phyloP scores from a whole-genome alignment of 306 rosid species.

The Cercis canadensis region DNA sequence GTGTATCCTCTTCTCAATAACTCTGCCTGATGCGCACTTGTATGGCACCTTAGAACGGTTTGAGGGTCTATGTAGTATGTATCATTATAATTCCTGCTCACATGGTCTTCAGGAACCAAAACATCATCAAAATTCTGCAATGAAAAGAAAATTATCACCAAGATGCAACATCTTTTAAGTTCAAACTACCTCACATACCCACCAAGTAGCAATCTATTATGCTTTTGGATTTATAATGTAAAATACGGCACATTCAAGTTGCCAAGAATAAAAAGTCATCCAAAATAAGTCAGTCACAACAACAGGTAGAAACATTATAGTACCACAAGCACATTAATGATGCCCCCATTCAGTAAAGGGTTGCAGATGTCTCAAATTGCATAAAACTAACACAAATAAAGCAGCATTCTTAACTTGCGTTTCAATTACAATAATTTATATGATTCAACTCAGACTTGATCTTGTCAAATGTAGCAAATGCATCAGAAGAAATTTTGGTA shows the following conservation, averaged over 20 bases:
- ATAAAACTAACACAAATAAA: neutral
- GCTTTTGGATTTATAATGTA: neutral
- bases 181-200: conserved; percentile 21
- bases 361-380: neutral
- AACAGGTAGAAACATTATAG: neutral
- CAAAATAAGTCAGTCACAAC: conserved; percentile 18
- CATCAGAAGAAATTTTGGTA: neutral
- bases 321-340: neutral
- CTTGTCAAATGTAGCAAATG: neutral
- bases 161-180: conserved; percentile 13
- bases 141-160: conserved; percentile 35
- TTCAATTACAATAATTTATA: conserved; percentile 8
- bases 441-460: conserved; percentile 5
- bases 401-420: neutral
- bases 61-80: conserved; percentile 82
- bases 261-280: neutral
- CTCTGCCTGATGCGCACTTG: conserved; percentile 98
- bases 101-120: conserved; percentile 94
- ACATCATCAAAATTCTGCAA: conserved; percentile 98
- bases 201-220: conserved; percentile 9
- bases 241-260: neutral
- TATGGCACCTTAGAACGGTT: conserved; percentile 94
- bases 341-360: no score
- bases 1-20: conserved; percentile 77
- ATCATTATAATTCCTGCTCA: conserved; percentile 94